These are phyloP conservation scores for Actinidia arguta DNA, from an alignment of 179 eudicot genomes.

Conservation along the genomic window DNA sequence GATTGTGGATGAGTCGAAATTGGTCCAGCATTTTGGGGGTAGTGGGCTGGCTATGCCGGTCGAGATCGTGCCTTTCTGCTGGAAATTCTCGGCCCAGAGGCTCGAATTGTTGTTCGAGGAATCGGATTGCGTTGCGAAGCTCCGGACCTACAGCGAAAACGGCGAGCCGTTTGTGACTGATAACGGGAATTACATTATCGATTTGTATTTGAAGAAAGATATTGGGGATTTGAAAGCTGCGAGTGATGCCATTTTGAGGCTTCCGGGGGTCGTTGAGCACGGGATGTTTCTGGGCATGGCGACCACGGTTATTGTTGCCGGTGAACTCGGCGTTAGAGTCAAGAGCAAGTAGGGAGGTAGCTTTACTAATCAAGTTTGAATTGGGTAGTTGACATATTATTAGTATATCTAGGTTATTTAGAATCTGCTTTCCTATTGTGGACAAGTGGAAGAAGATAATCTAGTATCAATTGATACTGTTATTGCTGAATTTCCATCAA, in stretches of 20 bases:
- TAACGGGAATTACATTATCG: constrained; percentile 75
- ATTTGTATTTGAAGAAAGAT: constrained; percentile 78
- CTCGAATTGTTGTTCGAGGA: constrained; percentile 42
- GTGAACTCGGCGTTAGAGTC: constrained; percentile 71
- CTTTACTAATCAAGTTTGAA: not conserved
- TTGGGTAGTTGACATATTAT: constrained; percentile 11
- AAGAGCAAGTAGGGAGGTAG: constrained; percentile 57
- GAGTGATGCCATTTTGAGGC: constrained; percentile 74
- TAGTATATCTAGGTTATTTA: constrained; percentile 9
- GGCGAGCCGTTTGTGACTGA: constrained; percentile 64
- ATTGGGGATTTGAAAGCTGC: constrained; percentile 81
- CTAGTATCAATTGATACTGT: not conserved
- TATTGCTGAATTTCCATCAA: constrained; percentile 10
- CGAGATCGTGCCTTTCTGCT: constrained; percentile 70
- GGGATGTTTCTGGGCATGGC: constrained; percentile 95
- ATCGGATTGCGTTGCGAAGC: constrained; percentile 56
- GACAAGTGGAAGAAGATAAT: not conserved
- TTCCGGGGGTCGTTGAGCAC: constrained; percentile 89
- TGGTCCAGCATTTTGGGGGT: constrained; percentile 58
- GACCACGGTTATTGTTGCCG: constrained; percentile 82
- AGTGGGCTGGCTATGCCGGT: constrained; percentile 73
- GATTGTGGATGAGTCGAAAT: constrained; percentile 68
- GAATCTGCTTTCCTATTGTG: not conserved
- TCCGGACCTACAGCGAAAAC: constrained; percentile 35
- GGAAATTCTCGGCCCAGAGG: constrained; percentile 49